Conservation (phyloP, 1,284 basidiomycete genomes). For the Phlebopus sp. region DNA sequence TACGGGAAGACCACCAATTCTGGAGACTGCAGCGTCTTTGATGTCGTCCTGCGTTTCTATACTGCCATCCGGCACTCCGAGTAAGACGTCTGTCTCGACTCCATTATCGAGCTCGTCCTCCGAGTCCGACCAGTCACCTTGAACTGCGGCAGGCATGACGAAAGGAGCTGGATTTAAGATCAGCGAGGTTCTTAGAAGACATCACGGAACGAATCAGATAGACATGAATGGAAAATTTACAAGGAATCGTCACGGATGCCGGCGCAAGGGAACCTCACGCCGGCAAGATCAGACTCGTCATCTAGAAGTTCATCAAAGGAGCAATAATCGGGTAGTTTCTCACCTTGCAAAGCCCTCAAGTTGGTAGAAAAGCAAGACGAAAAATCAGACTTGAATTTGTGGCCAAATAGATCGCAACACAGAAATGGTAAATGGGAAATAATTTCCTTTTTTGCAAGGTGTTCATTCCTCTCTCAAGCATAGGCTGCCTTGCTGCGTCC, state of each 20-base stretch:
- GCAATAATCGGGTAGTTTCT: constrained; percentile 20
- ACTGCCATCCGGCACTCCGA: constrained; percentile 74
- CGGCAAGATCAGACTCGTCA: constrained; percentile 81
- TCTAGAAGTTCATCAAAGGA: constrained; percentile 69
- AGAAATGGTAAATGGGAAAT: constrained; percentile 17
- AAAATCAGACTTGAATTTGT: constrained; percentile 6
- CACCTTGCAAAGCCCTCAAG: constrained; percentile 23
- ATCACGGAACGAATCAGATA: constrained; percentile 55
- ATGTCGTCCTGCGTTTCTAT: constrained; percentile 56
- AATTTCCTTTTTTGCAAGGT: constrained; percentile 18
- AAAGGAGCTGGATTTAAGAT: constrained; percentile 10
- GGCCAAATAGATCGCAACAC: constrained; percentile 9
- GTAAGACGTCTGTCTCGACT: constrained; percentile 66
- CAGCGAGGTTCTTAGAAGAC: constrained; percentile 19
- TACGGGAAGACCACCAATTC: constrained; percentile 85
- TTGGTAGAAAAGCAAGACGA: constrained; percentile 3
- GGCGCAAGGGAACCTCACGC: constrained; percentile 59
- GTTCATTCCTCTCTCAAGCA: background rate
- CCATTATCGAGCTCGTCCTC: constrained; percentile 58
- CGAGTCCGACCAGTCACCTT: constrained; percentile 75
- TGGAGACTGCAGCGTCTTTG: constrained; percentile 73
- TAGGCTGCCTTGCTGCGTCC: background rate
- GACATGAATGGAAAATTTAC: constrained; percentile 85
- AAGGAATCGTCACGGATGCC: constrained; percentile 60
- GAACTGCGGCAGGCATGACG: constrained; percentile 36